Conservation (phyloP, 2,329 filamentous ascomycete genomes). For the Aureobasidium sp. region DNA sequence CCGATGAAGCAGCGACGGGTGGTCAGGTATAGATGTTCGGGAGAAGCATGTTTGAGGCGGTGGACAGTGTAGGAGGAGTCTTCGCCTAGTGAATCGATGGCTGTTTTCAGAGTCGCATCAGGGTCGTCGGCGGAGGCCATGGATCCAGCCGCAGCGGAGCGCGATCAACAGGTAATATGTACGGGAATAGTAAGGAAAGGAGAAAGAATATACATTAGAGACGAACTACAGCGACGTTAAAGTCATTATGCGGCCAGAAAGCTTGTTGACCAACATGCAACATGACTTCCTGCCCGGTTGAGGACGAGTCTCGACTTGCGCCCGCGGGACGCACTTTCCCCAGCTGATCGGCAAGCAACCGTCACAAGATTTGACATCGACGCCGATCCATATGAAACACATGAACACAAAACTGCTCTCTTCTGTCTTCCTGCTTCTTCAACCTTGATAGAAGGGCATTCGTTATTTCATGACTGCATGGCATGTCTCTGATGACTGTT, state of each 20-base stretch:
- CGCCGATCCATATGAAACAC: neutral
- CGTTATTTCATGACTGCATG: constrained; percentile 8
- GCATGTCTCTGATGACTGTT: neutral
- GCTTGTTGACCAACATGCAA: neutral
- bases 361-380: neutral
- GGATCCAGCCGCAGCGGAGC: neutral
- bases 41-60: constrained; percentile 45
- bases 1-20: constrained; percentile 56
- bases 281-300: neutral
- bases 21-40: constrained; percentile 53
- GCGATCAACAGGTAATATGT: neutral
- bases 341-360: neutral
- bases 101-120: constrained; percentile 11
- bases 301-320: neutral
- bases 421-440: no score
- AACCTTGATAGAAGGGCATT: neutral
- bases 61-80: constrained; percentile 14
- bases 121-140: constrained; percentile 3
- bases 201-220: constrained; percentile 2
- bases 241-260: neutral
- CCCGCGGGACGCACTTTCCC: no score
- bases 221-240: neutral
- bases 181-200: neutral
- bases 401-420: neutral
- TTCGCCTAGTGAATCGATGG: constrained; percentile 12